These are phyloP conservation scores for Davidsoniella virescens DNA, from an alignment of 2,329 filamentous ascomycete genomes.

Conservation along the genomic window DNA sequence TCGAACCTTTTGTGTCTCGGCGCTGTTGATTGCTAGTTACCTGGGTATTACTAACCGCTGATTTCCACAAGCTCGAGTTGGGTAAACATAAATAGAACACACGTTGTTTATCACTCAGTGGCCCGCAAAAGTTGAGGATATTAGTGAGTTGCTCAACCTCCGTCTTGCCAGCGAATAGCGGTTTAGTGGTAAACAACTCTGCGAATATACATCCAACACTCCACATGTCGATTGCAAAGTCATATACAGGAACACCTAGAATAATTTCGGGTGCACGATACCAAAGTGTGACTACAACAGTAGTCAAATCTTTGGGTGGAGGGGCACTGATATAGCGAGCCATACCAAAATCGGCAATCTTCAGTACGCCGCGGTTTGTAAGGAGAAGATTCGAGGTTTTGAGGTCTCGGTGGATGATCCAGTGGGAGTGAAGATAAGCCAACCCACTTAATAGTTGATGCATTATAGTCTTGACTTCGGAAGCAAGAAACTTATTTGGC, in stretches of 20 bases:
- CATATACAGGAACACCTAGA: conserved; percentile 63
- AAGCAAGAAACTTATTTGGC: conserved; percentile 81
- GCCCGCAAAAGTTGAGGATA: conserved; percentile 79
- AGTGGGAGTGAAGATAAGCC: conserved; percentile 71
- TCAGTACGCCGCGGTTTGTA: conserved; percentile 86
- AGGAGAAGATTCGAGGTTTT: conserved; percentile 90
- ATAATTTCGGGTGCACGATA: conserved; percentile 86
- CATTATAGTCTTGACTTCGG: conserved; percentile 81
- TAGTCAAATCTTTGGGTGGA: conserved; percentile 58
- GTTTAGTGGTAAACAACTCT: conserved; percentile 70
- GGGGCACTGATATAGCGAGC: conserved; percentile 76
- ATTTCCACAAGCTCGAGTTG: no score
- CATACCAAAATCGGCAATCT: conserved; percentile 97
- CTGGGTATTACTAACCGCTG: no score
- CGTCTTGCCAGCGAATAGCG: conserved; percentile 68
- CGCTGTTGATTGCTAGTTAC: no score
- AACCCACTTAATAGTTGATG: conserved; percentile 68
- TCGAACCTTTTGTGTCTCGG: conserved; percentile 25
- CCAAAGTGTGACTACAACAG: conserved; percentile 93
- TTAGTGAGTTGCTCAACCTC: conserved; percentile 79
- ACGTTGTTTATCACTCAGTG: conserved; percentile 46
- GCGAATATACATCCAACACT: conserved; percentile 91
- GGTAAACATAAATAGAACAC: no score
- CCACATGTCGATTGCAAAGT: conserved; percentile 77
- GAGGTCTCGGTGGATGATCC: conserved; percentile 85